Percentiles rank a stretch among this genome's conserved stretches.
Conservation (phyloP, 2,329 filamentous ascomycete species). For the Nigrospora sphaerica region DNA sequence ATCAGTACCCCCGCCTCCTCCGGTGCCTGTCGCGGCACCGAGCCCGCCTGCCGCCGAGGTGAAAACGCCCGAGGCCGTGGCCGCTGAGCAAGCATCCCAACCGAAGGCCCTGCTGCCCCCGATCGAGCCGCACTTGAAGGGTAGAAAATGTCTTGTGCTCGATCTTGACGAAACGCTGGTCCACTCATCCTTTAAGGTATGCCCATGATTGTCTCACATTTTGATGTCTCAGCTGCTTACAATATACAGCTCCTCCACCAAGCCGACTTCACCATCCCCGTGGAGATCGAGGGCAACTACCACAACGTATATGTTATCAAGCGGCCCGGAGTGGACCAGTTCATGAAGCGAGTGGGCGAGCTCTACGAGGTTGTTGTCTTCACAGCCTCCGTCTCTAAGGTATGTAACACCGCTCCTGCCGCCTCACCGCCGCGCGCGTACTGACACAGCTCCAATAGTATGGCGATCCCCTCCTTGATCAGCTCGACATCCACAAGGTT, state of each 20-base stretch:
- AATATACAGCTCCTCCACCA: constrained; percentile 77
- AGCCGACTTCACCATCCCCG: constrained; percentile 97
- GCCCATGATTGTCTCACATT: constrained; percentile 10
- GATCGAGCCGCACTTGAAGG: constrained; percentile 69
- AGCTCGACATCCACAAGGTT: constrained; percentile 94
- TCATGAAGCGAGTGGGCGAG: constrained; percentile 97
- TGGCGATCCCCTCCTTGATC: constrained; percentile 89
- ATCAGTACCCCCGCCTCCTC: constrained; percentile 38
- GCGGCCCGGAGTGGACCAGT: constrained; percentile 94
- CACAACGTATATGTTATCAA: constrained; percentile 99
- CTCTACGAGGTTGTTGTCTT: constrained; percentile 98
- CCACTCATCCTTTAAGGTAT: constrained; percentile 97
- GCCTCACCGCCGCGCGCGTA: not conserved
- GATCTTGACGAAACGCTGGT: constrained; percentile 96
- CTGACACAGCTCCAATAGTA: constrained; percentile 51
- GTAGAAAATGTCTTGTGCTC: constrained; percentile 88
- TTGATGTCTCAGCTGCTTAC: not conserved
- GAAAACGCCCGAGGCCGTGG: constrained; percentile 34
- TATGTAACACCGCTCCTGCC: constrained; percentile 29
- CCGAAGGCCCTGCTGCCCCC: constrained; percentile 76
- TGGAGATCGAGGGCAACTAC: constrained; percentile 97
- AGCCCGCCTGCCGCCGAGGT: constrained; percentile 24
- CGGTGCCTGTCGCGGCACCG: constrained; percentile 36
- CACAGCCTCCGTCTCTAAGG: constrained; percentile 96
- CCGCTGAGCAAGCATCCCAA: constrained; percentile 37